Conservation (phyloP, 768 basidiomycete species). For the Agaricus subrufescens region DNA sequence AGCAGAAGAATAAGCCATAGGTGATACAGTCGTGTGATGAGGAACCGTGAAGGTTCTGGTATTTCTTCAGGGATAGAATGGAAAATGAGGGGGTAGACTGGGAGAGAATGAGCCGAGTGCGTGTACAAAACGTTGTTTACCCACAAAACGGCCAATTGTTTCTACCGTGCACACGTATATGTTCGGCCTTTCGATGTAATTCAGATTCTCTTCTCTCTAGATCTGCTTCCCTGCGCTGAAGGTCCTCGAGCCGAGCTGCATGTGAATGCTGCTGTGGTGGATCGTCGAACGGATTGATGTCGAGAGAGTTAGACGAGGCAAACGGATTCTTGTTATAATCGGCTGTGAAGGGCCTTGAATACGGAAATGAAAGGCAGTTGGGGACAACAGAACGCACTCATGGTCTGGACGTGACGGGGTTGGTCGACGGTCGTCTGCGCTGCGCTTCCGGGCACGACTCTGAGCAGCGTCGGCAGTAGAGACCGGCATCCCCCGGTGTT, state of each 20-base stretch:
- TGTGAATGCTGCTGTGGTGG: constrained; percentile 40
- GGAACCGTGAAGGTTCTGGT: constrained; percentile 69
- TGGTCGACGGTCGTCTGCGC: background rate
- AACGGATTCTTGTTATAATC: constrained; percentile 70
- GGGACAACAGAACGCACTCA: constrained; percentile 25
- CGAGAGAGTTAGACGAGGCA: constrained; percentile 79
- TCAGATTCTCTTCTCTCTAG: constrained; percentile 77
- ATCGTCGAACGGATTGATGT: constrained; percentile 89
- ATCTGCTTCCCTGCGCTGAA: constrained; percentile 77
- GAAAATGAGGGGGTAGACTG: constrained; percentile 92
- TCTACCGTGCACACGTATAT: constrained; percentile 68
- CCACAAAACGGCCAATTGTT: constrained; percentile 94
- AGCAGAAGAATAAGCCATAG: constrained; percentile 88
- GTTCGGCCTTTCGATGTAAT: constrained; percentile 60
- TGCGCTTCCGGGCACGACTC: background rate
- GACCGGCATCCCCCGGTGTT: constrained; percentile 12
- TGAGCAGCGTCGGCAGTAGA: background rate
- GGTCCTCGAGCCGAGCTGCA: constrained; percentile 48
- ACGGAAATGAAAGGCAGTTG: constrained; percentile 6
- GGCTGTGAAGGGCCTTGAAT: constrained; percentile 15
- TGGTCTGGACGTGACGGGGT: constrained; percentile 13
- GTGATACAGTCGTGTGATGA: constrained; percentile 85
- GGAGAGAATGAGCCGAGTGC: constrained; percentile 12
- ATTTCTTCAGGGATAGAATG: constrained; percentile 92
- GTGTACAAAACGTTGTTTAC: constrained; percentile 22